Evolutionary conservation across 2,329 filamentous ascomycete species (phyloP), one percentile per base, ranked within the genome.

Genomic region (Pyricularia grisea): DNA sequence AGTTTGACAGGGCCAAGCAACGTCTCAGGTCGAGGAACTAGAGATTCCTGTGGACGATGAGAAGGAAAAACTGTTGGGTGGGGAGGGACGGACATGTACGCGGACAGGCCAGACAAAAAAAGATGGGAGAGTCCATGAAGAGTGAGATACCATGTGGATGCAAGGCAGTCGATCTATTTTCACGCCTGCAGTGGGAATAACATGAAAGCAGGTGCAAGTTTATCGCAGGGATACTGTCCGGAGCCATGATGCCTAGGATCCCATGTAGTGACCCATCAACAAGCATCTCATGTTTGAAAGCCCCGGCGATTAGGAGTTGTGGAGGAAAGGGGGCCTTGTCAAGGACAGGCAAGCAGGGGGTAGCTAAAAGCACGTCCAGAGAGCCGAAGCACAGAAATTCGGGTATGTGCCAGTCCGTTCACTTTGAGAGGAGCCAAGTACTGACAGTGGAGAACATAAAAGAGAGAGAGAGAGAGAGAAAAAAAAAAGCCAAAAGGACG

Each of bases 201-300:
- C 64, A 65, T 14, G 31, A 9, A 33, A 9, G n/a, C 64, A 65
- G 55, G n/a, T 12, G 55, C 9, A 20, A 60, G n/a, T 25, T 12
- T 25, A 23, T 10, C 23, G 20, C 20, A n/a, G 25, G 55, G 23
- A 25, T 60, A 60, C 12, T 25, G 20, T 25, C 55, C 55, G 55
- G 55, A 20, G 55, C 55, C 55, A 12, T n/a, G 55, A 7, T 60
- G n/a, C 65, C 65, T 66, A 17, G 36, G 31, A 42, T 42, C 33
- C 30, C 65, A 65, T 33, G 3, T 4, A 30, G 30, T 25, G 11
- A 33, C 64, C 28, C 14, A 50, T 17, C n/a, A 33, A 27, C 23
- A 66, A 42, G 33, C 65, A 66, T 42, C 36, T 50, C 65, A 27
- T 66, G 23, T 66, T 66, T 66, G 36, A 42, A 66, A 33, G 25